Base-by-base conservation (phyloP, 495 filamentous ascomycete species). In the Penicillium egyptiacum region DNA sequence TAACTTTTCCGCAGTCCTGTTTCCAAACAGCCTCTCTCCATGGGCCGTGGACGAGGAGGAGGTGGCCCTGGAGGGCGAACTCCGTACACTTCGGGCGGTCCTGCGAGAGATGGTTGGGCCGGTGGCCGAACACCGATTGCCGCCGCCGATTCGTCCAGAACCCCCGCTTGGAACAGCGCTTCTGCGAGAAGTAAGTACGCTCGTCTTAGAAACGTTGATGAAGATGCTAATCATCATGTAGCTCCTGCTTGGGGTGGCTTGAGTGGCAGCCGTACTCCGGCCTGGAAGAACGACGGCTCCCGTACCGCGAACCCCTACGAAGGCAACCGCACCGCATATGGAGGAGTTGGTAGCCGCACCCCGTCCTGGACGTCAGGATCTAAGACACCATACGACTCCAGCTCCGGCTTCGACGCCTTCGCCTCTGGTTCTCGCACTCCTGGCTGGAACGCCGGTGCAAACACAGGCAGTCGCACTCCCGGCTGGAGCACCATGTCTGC, bases 251-350 rank as follows among this genome's bases (percentile, higher is more conserved):
- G 82, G 82, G 73, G 74, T 50, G 76, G 75, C 50, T 78, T 84
- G 47, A 79, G 76, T 41, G 82, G 83, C 48, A 67, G 71, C 43
- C 84, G 90, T 44, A 94, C 90, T 3, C 90, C 90, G 4, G 86
- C 88, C 8, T 93, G 90, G 90, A 87, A 86, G 57, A 74, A 62
- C 52, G 88, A 87, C 59, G 84, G 85, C 46, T 88, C 81, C 7
- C 85, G 83, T 55, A 92, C 88, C n/a, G 83, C 84, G 22, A 90
- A 90, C 53, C 84, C 87, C 3, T 90, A 91, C 66, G 91, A 93
- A 65, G 91, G 91, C 48, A 88, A 76, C 63, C 84, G 89, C 33
- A 94, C 88, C 10, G 81, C 75, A 56, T 93, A 82, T 79, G 84
- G 88, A 51, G 87, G 75, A 31, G 59, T 65, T 56, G 69, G 74